Base-by-base conservation (phyloP, 208 protist species). In the Lotmaria passim region DNA sequence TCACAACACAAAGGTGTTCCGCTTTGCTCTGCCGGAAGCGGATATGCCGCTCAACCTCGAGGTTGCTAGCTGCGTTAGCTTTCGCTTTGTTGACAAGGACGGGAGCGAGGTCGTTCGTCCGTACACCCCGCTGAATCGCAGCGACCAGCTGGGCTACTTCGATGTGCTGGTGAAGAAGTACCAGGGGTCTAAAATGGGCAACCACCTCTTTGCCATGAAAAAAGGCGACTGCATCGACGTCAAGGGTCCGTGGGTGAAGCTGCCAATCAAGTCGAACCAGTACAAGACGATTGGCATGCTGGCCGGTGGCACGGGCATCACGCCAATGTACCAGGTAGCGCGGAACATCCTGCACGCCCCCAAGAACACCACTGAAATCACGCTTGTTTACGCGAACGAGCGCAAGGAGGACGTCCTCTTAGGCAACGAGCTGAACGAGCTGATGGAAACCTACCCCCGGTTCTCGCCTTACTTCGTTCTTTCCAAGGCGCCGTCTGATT, bases 401-500 rank as follows among this genome's bases (percentile, higher is more conserved):
- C 84, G 92, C 6, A 94, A 97, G 70, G 85, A 97, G 47, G 95
- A 98, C 44, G 97, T 98, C 47, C 83, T 98, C 21, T 77, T 98
- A 39, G 85, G 89, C 21, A 92, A 93, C 46, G 90, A 98, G 84
- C 84, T 98, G 28, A 97, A 98, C 67, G 87, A 90, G 48, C 60
- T 97, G 21, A 95, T 93, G 82, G 85, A 94, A 65, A 60, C 69
- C 10, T 87, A 97, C 77, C 93, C 95, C 15, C 74, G 83, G 47
- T 98, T 98, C 75, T 91, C 94, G 31, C 85, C 96, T 0, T 96
- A 96, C 78, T 98, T 96, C 82, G 93, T 96, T 34, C 83, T 98
- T 21, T 89, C 94, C 52, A 82, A 91, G 53, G 86, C 93, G 14
- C 90, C 90, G 36, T 90, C 84, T 10, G 86, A 89, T 73, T 97